A percentile compares a stretch with the other conserved stretches of the same genome.
Evolutionary conservation across 129 eudicot species (phyloP).

Genomic region (Pulicaria dysenterica): DNA sequence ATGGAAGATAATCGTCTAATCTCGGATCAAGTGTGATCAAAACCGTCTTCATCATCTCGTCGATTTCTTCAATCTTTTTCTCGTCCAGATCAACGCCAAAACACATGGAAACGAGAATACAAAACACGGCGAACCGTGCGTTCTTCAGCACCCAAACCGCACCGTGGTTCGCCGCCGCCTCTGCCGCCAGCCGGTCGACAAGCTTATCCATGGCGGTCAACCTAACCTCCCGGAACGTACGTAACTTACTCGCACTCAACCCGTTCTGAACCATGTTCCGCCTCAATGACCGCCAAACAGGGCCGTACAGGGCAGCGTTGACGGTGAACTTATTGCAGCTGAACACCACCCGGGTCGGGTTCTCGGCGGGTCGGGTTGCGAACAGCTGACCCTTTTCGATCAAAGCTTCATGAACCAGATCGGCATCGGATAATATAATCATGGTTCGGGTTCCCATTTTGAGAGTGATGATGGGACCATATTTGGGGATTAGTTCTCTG

Average conservation of each 20-base stretch:
- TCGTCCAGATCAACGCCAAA: conserved; percentile 83
- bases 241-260: conserved; percentile 55
- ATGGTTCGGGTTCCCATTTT: conserved; percentile 79
- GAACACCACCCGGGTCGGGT: conserved; percentile 77
- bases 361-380: conserved; percentile 72
- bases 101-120: conserved; percentile 76
- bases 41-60: conserved; percentile 77
- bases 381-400: conserved; percentile 69
- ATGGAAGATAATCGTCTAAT: conserved; percentile 71
- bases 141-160: conserved; percentile 72
- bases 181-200: conserved; percentile 43
- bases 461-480: conserved; percentile 81
- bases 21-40: conserved; percentile 69
- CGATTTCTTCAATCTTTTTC: conserved; percentile 54
- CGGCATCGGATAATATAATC: conserved; percentile 64
- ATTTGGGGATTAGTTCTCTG: conserved; percentile 56
- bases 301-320: conserved; percentile 77
- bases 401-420: conserved; percentile 59
- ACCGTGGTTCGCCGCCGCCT: conserved; percentile 56
- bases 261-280: conserved; percentile 85
- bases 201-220: conserved; percentile 69
- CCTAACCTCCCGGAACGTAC: conserved; percentile 47
- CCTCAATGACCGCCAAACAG: conserved; percentile 88
- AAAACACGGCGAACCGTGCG: conserved; percentile 81
- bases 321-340: conserved; percentile 89